These are phyloP conservation scores for Russula abietina DNA, from an alignment of 768 basidiomycete species.

Conservation along the genomic window DNA sequence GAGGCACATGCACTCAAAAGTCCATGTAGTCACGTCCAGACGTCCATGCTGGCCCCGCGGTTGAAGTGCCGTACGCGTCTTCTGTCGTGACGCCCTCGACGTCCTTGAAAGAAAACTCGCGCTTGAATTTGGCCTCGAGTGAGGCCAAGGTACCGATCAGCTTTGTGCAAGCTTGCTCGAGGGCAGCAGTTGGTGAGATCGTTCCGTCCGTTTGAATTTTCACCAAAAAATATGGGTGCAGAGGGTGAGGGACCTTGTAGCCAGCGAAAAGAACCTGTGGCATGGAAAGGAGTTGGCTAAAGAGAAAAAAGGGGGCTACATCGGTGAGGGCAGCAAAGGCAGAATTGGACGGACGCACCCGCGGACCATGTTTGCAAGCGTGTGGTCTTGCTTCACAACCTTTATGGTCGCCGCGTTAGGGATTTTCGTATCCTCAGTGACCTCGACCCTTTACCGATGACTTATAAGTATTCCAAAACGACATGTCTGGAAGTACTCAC, in stretches of 20 bases:
- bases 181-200: constrained; percentile 70
- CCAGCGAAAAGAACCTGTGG: constrained; percentile 91
- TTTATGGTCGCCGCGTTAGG: constrained; percentile 96
- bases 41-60: constrained; percentile 24
- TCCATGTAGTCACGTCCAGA: constrained; percentile 29
- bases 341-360: constrained; percentile 50
- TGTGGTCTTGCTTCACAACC: constrained; percentile 95
- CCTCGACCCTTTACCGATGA: constrained; percentile 60
- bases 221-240: constrained; percentile 89
- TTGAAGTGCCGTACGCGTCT: constrained; percentile 31
- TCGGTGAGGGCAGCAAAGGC: not conserved
- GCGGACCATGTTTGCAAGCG: constrained; percentile 93
- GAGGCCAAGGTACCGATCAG: constrained; percentile 59
- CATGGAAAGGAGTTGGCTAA: constrained; percentile 84
- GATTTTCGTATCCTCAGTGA: constrained; percentile 94
- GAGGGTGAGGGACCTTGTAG: constrained; percentile 96
- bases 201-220: constrained; percentile 94
- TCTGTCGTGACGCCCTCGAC: constrained; percentile 41
- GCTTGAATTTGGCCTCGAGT: constrained; percentile 71
- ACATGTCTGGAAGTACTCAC: constrained; percentile 47
- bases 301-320: not conserved
- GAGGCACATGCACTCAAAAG: constrained; percentile 18
- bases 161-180: constrained; percentile 78
- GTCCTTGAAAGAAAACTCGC: constrained; percentile 77
- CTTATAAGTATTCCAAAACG: constrained; percentile 8